Conservation (phyloP, 805 yeast genomes). For the Yarrowia sp. region DNA sequence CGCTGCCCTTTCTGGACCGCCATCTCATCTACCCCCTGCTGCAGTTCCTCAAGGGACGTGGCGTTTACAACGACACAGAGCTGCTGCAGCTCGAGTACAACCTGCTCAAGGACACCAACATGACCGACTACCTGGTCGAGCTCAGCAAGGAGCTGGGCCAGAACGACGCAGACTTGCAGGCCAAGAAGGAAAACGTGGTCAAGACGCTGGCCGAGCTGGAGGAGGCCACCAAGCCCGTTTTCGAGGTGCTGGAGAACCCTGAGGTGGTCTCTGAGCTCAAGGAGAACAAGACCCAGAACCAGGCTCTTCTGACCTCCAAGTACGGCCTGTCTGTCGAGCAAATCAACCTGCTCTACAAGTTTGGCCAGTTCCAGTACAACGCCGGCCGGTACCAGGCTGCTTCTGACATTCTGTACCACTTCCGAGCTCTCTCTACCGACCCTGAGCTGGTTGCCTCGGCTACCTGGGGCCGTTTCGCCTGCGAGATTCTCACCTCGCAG, state of each 20-base stretch:
- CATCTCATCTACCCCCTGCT: slow-evolving; percentile 55
- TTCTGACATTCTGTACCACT: slow-evolving; percentile 55
- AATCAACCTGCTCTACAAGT: slow-evolving; percentile 52
- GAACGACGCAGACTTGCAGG: slow-evolving; percentile 42
- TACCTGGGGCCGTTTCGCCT: slow-evolving; percentile 68
- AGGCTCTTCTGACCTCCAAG: slow-evolving; percentile 45
- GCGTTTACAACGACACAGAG: slow-evolving; percentile 46
- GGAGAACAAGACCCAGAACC: slow-evolving; percentile 55
- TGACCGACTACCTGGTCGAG: slow-evolving; percentile 50
- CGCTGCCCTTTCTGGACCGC: slow-evolving; percentile 59
- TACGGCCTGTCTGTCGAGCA: slow-evolving; percentile 45
- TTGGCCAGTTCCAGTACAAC: slow-evolving; percentile 60
- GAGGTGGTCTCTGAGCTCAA: slow-evolving; percentile 52
- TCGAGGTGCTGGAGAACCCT: slow-evolving; percentile 46
- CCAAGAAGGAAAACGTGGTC: slow-evolving; percentile 40
- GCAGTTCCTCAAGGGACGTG: slow-evolving; percentile 45
- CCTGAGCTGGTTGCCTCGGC: slow-evolving; percentile 50
- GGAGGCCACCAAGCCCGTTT: slow-evolving; percentile 45
- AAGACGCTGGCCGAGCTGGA: slow-evolving; percentile 41
- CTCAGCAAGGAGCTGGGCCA: slow-evolving; percentile 43
- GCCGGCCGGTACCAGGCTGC: slow-evolving; percentile 62
- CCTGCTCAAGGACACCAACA: slow-evolving; percentile 54
- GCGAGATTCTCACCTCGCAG: slow-evolving; percentile 52
- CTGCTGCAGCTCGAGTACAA: slow-evolving; percentile 50
- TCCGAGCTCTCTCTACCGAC: slow-evolving; percentile 53